A percentile compares a stretch with the other conserved stretches of the same genome.
Evolutionary conservation across 352 stramenopile genomes (phyloP).

Genomic region (Phytophthora sojae): DNA sequence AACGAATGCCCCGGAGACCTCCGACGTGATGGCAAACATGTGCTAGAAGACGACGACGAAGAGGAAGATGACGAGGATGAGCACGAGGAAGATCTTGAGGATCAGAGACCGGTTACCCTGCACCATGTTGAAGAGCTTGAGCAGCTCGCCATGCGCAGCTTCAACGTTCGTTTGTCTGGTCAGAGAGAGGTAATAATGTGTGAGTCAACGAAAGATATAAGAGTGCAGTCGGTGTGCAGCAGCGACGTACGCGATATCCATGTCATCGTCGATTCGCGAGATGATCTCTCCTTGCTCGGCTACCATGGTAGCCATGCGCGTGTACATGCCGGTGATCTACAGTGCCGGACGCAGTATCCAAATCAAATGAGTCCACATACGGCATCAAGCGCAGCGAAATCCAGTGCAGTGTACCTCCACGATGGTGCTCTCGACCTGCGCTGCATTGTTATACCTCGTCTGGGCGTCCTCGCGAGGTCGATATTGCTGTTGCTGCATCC

Average conservation of each 20-base stretch:
- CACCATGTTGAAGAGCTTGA: constrained; percentile 89
- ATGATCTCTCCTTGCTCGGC: constrained; percentile 84
- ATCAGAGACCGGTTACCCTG: constrained; percentile 84
- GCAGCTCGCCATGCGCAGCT: constrained; percentile 71
- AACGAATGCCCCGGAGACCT: constrained; percentile 2
- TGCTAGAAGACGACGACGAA: constrained; percentile 84
- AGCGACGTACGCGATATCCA: constrained; percentile 83
- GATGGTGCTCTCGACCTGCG: constrained; percentile 86
- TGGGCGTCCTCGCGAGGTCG: constrained; percentile 75
- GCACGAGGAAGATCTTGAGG: constrained; percentile 87
- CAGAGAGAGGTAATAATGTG: constrained; percentile 3
- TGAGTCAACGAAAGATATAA: constrained; percentile 1
- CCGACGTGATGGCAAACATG: background rate
- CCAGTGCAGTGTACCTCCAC: constrained; percentile 60
- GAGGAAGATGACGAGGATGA: constrained; percentile 86
- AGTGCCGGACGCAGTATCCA: background rate
- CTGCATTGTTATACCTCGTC: constrained; percentile 75
- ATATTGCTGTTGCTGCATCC: constrained; percentile 66
- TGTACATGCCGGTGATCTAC: constrained; percentile 90
- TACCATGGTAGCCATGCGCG: constrained; percentile 85
- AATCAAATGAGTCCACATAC: background rate
- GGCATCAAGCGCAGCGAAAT: background rate
- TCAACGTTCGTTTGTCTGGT: constrained; percentile 80
- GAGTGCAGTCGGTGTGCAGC: background rate
- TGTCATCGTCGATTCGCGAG: constrained; percentile 86